Evolutionary conservation across 2,329 filamentous ascomycete species (phyloP), one percentile per base, ranked within the genome.

Genomic region (Talaromyces sp.): DNA sequence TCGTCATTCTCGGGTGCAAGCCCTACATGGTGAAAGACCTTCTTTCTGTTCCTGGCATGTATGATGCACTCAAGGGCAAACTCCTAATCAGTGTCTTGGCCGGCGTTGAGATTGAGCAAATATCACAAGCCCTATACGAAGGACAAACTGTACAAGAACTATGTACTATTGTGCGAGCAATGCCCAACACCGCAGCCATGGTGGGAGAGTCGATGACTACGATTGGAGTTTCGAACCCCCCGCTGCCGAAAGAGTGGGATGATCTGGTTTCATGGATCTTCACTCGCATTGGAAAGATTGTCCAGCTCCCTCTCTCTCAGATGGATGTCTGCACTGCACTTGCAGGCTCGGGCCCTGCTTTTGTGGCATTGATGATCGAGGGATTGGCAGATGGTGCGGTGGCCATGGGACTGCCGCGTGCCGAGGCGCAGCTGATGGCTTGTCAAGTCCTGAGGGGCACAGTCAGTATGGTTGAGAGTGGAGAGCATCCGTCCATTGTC

Each of bases 151-250:
- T 58, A 52, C 63, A 56, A 8, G 56, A 63, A 21, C 62, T 72
- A 65, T 76, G 72, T 62, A 69, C 83, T 48, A 81, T 94, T 51
- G 87, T 95, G 4, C 83, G 91, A 32, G 90, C 88, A 58, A 91
- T 95, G 85, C 91, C 91, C 66, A 95, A 95, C 78, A 92, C 89
- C 0, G 90, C 91, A 11, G 87, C 87, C 27, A 82, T 90, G 54
- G 88, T 95, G 61, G 79, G 90, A 53, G 88, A 95, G 74, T 87
- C 85, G 66, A 94, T 94, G 89, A 93, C 88, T 3, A 86, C 94
- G 58, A 88, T 96, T 65, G 86, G 85, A 54, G 85, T 82, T 2
- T 73, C 75, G 1, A 75, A 73, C 3, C 79, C 81, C 2, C 78
- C 81, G 4, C 74, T 84, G 1, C 69, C 74, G 3, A 65, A 74